phyloP scores from a whole-genome alignment of 2,329 filamentous ascomycete genomes.

The Colletotrichum lentis region DNA sequence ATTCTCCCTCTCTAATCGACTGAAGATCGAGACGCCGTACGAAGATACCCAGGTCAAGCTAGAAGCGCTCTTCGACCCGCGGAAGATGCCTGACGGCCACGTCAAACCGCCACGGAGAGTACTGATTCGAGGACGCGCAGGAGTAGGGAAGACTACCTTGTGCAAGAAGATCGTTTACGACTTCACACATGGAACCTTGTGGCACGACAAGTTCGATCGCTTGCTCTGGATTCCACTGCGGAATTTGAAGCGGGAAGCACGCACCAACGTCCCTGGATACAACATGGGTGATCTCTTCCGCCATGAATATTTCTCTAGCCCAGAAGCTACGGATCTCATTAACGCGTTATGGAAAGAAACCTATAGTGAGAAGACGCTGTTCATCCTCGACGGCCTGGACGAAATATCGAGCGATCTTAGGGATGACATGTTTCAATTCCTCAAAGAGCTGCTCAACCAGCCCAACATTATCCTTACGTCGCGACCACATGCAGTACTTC shows the following conservation, averaged over 20 bases:
- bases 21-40: background rate
- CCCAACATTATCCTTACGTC: slow-evolving; percentile 53
- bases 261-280: background rate
- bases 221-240: slow-evolving; percentile 50
- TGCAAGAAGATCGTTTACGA: slow-evolving; percentile 52
- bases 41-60: background rate
- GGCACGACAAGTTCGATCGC: slow-evolving; percentile 44
- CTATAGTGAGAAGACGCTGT: background rate
- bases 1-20: background rate
- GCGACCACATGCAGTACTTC: slow-evolving; percentile 44
- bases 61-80: background rate
- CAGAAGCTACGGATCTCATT: background rate
- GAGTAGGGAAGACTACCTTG: slow-evolving; percentile 50
- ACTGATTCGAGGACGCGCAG: slow-evolving; percentile 47
- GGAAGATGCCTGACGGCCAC: background rate
- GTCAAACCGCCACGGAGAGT: background rate
- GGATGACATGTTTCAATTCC: slow-evolving; percentile 39
- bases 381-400: slow-evolving; percentile 12
- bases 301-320: background rate
- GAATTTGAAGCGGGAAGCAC: slow-evolving; percentile 36
- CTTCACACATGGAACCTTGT: slow-evolving; percentile 40
- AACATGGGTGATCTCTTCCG: background rate
- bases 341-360: no score
- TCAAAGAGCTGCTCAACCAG: slow-evolving; percentile 45
- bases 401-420: slow-evolving; percentile 31